Base-by-base conservation (phyloP, 163 green algal species). In the Coccomyxa subellipsoidea region DNA sequence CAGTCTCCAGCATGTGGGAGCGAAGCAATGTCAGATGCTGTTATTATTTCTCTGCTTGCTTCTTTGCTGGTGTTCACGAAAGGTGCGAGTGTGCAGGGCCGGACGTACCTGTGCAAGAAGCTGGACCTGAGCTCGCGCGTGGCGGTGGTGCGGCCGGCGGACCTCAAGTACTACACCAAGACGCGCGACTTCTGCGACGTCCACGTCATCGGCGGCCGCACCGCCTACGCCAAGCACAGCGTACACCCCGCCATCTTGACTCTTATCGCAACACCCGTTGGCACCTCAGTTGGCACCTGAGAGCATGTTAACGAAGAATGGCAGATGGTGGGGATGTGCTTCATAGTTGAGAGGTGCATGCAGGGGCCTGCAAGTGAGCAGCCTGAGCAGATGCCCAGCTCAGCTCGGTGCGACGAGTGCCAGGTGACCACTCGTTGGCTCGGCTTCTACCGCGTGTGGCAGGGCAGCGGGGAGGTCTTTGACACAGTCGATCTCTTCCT, bases 111-210 rank as follows among this genome's bases (percentile, higher is more conserved):
- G 39, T 95, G 92, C 88, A 94, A 90, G 53, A 87, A 90, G 76
- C 84, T 99, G 72, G 90, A 97, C 84, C 84, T 98, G 59, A 84
- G 82, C 15, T 83, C 79, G 9, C 84, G 83, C 38, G 85, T 96
- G 38, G 95, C 95, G 4, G 77, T 89, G 4, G 95, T 98, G 36
- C 81, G 89, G 23, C 90, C 89, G 8, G 92, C 89, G 2, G 92
- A 97, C 82, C 82, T 98, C 38, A 94, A 95, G 83, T 99, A 99
- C 88, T 98, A 96, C 91, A 98, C 96, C 39, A 87, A 84, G 69
- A 77, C 90, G 2, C 76, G 88, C 9, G 94, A 98, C 83, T 91
- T 90, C 84, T 93, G 82, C 10, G 93, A 97, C 75, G 88, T 98
- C 10, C 87, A 96, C 31, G 88, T 98, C 5, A 89, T 90, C 0